Percentiles rank a stretch among this genome's conserved stretches.
phyloP scores from a whole-genome alignment of 2,329 filamentous ascomycete genomes.

The Fusarium sp. region DNA sequence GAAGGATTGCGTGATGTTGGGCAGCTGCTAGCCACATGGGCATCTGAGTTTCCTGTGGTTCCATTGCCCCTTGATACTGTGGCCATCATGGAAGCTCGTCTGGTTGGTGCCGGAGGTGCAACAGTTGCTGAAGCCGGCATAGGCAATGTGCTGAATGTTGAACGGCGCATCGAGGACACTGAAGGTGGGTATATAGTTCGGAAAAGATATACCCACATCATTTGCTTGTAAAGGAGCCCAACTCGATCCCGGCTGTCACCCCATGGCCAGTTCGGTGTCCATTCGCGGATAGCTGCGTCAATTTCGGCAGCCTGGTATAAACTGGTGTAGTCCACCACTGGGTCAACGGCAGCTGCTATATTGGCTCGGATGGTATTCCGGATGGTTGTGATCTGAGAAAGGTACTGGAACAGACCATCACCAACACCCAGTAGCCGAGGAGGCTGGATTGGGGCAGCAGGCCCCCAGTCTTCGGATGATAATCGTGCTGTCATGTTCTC shows the following conservation, averaged over 20 bases:
- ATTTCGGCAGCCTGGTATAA: constrained; percentile 81
- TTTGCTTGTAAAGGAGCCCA: constrained; percentile 71
- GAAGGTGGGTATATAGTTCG: constrained; percentile 70
- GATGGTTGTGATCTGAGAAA: constrained; percentile 82
- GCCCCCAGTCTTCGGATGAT: constrained; percentile 60
- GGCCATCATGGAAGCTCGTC: constrained; percentile 54
- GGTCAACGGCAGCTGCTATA: constrained; percentile 71
- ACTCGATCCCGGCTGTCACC: constrained; percentile 69
- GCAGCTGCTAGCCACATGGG: constrained; percentile 48
- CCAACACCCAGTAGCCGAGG: constrained; percentile 80
- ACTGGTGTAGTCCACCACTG: constrained; percentile 78
- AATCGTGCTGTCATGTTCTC: constrained; percentile 54
- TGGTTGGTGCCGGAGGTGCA: constrained; percentile 38
- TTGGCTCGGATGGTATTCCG: constrained; percentile 79
- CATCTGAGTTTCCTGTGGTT: constrained; percentile 16
- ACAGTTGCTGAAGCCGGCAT: constrained; percentile 32
- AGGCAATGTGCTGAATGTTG: constrained; percentile 49
- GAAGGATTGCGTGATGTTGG: constrained; percentile 54
- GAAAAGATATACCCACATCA: constrained; percentile 74
- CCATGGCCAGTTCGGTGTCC: constrained; percentile 73
- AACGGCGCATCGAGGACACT: constrained; percentile 47
- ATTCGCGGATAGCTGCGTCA: constrained; percentile 78
- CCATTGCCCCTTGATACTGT: constrained; percentile 44
- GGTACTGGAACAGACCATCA: constrained; percentile 82
- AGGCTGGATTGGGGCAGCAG: constrained; percentile 57